These are phyloP conservation scores for Leccinum truebloodii DNA, from an alignment of 768 basidiomycete species.

Conservation along the genomic window DNA sequence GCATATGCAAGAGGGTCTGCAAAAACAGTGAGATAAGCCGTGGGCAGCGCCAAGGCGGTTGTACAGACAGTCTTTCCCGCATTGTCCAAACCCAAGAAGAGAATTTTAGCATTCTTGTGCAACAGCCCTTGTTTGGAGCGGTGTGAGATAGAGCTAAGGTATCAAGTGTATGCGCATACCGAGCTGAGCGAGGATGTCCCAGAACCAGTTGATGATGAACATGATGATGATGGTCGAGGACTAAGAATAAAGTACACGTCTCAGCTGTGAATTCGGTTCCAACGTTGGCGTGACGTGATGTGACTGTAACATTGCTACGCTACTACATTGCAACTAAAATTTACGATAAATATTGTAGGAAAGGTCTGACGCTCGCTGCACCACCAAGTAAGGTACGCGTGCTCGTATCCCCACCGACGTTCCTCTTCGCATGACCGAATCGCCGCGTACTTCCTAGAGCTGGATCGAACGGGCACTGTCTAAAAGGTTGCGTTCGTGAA, in stretches of 20 bases:
- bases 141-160: slow-evolving; percentile 1
- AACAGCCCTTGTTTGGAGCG: slow-evolving; percentile 58
- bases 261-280: slow-evolving; percentile 6
- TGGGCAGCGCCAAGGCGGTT: neutral
- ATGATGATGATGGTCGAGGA: slow-evolving; percentile 42
- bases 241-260: slow-evolving; percentile 25
- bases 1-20: slow-evolving; percentile 96
- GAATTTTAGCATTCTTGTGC: slow-evolving; percentile 99
- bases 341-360: slow-evolving; percentile 46
- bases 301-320: slow-evolving; percentile 16
- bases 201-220: slow-evolving; percentile 95
- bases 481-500: slow-evolving; percentile 55
- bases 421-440: slow-evolving; percentile 69
- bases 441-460: slow-evolving; percentile 54
- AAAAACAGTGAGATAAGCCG: neutral
- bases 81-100: slow-evolving; percentile 98
- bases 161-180: slow-evolving; percentile 51
- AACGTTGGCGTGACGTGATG: slow-evolving; percentile 22
- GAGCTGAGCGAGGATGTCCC: slow-evolving; percentile 91
- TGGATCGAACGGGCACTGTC: slow-evolving; percentile 69
- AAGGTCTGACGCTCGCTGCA: slow-evolving; percentile 67
- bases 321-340: neutral
- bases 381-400: slow-evolving; percentile 48
- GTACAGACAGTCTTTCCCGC: slow-evolving; percentile 93
- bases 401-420: slow-evolving; percentile 61